Evolutionary conservation across 2,329 filamentous ascomycete genomes (phyloP), one percentile per base, ranked within the genome.

Genomic region (Escovopsis sp.): DNA sequence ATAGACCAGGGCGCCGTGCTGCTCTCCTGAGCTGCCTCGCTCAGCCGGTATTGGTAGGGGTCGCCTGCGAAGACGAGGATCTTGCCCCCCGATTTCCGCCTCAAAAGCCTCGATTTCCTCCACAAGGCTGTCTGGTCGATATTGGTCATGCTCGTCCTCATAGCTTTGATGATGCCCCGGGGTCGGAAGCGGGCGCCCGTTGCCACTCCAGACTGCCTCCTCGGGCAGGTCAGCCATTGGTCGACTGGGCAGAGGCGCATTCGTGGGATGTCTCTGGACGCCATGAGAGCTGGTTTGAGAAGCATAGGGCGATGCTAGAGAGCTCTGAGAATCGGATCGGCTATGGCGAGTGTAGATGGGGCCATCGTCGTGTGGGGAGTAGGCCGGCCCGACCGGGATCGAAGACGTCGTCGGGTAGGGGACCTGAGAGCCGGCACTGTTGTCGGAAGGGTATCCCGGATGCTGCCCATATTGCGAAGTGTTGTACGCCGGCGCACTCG

Each of bases 101-200:
- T 72, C 69, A 35, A 75, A 72, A 9, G 64, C 66, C 39, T 72
- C 69, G 34, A 75, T 72, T 34, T 73, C 68, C 36, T 72, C 58
- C 47, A 74, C 70, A 23, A 75, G 62, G 44, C 58, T 65, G 27
- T 72, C 68, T 39, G 71, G 67, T 4, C 59, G 57, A 10, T 56
- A 40, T 30, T 55, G 56, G 33, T 67, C 63, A 27, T 56, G 50
- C 8, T 9, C 21, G 31, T 33, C 43, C 23, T 50, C 46, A 13
- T 59, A 48, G 28, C 56, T 50, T 10, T 53, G 48, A 9, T 39
- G 42, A 13, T 6, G 4, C 4, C 25, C 18, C 10, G 27, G 33
- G 11, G 33, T 26, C 5, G 38, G 35, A 11, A 43, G 21, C 4
- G 44, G 43, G 10, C 45, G 45, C n/a, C 53, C 55, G 44, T 60